phyloP scores from a whole-genome alignment of 2,329 filamentous ascomycete genomes.

The Pseudogymnoascus sp. region DNA sequence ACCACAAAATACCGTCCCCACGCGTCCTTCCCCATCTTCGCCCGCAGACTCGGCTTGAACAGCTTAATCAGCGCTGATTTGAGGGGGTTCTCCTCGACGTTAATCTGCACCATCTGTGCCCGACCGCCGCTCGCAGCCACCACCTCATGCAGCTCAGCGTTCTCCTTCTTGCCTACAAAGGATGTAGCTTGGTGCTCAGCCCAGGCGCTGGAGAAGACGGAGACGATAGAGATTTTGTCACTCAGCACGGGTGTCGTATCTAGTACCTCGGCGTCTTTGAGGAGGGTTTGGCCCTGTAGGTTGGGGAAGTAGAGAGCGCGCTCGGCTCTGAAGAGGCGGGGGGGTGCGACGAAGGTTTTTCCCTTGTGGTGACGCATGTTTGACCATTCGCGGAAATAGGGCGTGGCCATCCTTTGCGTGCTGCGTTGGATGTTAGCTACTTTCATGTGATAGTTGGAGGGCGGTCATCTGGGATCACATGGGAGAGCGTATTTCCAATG shows the following conservation, averaged over 20 bases:
- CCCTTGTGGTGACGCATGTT: slow-evolving; percentile 76
- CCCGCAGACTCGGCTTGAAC: slow-evolving; percentile 46
- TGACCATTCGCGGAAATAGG: slow-evolving; percentile 93
- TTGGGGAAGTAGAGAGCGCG: slow-evolving; percentile 90
- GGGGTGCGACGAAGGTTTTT: slow-evolving; percentile 83
- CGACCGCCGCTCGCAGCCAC: slow-evolving; percentile 43
- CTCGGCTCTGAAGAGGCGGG: slow-evolving; percentile 73
- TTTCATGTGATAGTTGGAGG: background rate
- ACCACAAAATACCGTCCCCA: slow-evolving; percentile 56
- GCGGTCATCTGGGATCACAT: background rate
- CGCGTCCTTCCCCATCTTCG: slow-evolving; percentile 40
- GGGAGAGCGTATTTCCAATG: background rate
- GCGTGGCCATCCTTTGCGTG: slow-evolving; percentile 67
- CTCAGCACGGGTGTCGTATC: slow-evolving; percentile 70
- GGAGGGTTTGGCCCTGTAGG: slow-evolving; percentile 68
- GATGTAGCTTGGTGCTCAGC: slow-evolving; percentile 69
- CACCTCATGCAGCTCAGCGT: slow-evolving; percentile 59
- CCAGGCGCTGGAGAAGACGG: slow-evolving; percentile 76
- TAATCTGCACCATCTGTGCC: slow-evolving; percentile 76
- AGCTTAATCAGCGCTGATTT: slow-evolving; percentile 50
- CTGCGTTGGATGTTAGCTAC: slow-evolving; percentile 32
- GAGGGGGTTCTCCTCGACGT: slow-evolving; percentile 73
- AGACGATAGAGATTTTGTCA: slow-evolving; percentile 69
- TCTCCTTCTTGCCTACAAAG: slow-evolving; percentile 57
- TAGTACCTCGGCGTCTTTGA: slow-evolving; percentile 41